Base-by-base conservation (phyloP, 1,284 basidiomycete genomes). In the Cystobasidium slooffiae region DNA sequence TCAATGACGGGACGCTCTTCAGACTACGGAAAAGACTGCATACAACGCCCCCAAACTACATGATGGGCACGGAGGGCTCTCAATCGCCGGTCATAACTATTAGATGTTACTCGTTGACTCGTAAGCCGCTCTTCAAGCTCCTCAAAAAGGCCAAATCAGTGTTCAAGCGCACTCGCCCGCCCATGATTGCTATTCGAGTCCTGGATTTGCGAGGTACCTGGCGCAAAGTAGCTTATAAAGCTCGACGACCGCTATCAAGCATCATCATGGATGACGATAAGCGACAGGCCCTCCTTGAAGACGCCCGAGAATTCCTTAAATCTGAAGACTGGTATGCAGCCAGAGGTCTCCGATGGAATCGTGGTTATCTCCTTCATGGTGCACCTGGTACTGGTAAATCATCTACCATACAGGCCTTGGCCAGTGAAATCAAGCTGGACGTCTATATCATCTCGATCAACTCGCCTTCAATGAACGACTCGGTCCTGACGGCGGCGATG, bases 381-480 rank as follows among this genome's bases (percentile, higher is more conserved):
- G 89, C 77, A 78, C 16, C 79, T 47, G 91, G 91, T 46, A 88
- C 86, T 4, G 91, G 91, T 1, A 91, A 91, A 79, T 90, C 90
- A 0, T 90, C 88, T 84, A 90, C 78, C 88, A 88, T 92, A 68
- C 89, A 91, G 76, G 87, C 88, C 52, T 83, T 93, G 14, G 91
- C 91, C 0, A 89, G 90, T 14, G 90, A 90, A 81, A 86, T 93
- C 44, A 86, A 86, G 2, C 83, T 92, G 37, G 87, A 91, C 77
- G 87, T 93, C 58, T 92, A 90, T 80, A 86, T 91, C 59, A 81
- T 93, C 53, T 89, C 89, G 0, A 85, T 93, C n/a, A 88, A 90
- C 1, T 86, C 87, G n/a, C 80, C 84, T 4, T 88, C 88, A 10
- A 81, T 93, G 72, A 90, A 92, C 79, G 91, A 93, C 79, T 83